phyloP scores from a whole-genome alignment of 2,329 filamentous ascomycete genomes.

The Claviceps monticola region DNA sequence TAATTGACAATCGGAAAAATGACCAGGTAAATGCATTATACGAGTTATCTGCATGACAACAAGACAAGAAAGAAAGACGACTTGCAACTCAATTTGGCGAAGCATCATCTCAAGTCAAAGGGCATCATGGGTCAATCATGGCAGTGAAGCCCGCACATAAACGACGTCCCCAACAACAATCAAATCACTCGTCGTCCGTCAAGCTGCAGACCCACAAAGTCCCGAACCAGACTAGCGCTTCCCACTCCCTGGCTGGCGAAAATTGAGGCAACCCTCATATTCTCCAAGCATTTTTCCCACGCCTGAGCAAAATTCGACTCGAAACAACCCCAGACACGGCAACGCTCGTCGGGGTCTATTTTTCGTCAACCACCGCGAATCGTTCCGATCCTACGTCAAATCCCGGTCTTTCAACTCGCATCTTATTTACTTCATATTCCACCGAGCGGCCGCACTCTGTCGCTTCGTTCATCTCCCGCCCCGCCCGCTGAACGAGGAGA shows the following conservation, averaged over 20 bases:
- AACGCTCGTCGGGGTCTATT: constrained; percentile 23
- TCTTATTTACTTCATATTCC: neutral
- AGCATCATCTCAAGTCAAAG: no score
- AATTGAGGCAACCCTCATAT: constrained; percentile 28
- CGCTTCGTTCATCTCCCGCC: constrained; percentile 4
- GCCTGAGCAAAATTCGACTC: constrained; percentile 30
- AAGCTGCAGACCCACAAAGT: neutral
- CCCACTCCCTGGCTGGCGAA: constrained; percentile 28
- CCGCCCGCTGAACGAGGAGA: constrained; percentile 11
- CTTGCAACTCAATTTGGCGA: no score
- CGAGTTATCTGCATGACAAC: no score
- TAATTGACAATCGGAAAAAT: no score
- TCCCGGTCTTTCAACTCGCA: constrained; percentile 6
- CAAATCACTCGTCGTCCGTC: neutral
- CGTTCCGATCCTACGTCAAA: constrained; percentile 8
- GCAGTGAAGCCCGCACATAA: neutral
- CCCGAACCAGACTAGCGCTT: constrained; percentile 21
- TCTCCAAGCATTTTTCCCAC: constrained; percentile 22
- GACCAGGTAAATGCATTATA: no score
- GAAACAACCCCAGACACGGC: constrained; percentile 27
- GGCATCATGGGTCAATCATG: neutral
- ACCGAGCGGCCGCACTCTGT: constrained; percentile 3
- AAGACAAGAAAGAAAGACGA: no score
- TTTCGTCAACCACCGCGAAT: constrained; percentile 12
- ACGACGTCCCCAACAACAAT: neutral